These are phyloP conservation scores for Cyclotella choctawhatcheeana DNA, from an alignment of 108 stramenopile genomes.

Conservation along the genomic window DNA sequence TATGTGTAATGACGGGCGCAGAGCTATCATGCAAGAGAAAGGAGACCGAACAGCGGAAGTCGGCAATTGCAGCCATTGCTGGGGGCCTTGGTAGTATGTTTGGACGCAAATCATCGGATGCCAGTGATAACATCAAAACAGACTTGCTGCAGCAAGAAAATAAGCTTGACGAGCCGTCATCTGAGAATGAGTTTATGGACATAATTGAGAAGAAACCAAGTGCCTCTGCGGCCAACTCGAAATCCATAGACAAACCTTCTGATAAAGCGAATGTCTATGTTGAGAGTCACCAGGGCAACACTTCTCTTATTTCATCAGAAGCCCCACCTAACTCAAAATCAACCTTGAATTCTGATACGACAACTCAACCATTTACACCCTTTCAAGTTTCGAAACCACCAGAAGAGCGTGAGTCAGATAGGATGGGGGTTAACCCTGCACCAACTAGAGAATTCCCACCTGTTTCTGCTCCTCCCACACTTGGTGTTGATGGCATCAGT, in stretches of 20 bases:
- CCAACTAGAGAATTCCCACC: slow-evolving; percentile 18
- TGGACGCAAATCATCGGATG: background rate
- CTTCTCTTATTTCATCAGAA: background rate
- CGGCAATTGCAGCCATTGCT: slow-evolving; percentile 17
- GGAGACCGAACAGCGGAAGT: slow-evolving; percentile 13
- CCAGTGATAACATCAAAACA: background rate
- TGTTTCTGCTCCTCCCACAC: slow-evolving; percentile 35
- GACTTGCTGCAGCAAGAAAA: background rate
- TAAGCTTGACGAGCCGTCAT: background rate
- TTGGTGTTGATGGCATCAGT: slow-evolving; percentile 8
- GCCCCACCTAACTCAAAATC: no score
- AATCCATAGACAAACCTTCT: background rate
- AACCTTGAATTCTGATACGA: background rate
- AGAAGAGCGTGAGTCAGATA: background rate
- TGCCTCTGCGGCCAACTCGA: background rate
- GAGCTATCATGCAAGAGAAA: slow-evolving; percentile 32
- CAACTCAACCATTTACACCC: background rate
- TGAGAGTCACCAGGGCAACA: background rate
- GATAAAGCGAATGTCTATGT: background rate
- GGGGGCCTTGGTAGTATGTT: slow-evolving; percentile 25
- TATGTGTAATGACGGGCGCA: slow-evolving; percentile 39
- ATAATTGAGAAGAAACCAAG: background rate
- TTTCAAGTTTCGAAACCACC: background rate
- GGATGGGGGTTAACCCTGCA: background rate
- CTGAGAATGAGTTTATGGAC: slow-evolving; percentile 2